Percentiles rank a stretch among this genome's conserved stretches.
Conservation (phyloP, 768 basidiomycete genomes). For the Mycena sanguinolenta region DNA sequence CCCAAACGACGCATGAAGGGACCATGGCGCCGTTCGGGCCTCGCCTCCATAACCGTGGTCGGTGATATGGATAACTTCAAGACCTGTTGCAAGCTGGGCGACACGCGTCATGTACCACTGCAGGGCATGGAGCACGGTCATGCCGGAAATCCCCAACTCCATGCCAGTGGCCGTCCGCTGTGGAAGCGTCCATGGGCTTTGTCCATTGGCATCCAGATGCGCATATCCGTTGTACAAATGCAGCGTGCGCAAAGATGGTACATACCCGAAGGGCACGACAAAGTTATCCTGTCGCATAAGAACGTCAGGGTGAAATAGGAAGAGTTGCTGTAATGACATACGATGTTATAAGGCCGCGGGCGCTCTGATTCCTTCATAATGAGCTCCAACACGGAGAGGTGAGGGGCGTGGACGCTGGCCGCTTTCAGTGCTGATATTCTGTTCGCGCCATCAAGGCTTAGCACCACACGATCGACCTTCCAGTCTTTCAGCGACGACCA, state of each 20-base stretch:
- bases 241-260: not conserved
- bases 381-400: not conserved
- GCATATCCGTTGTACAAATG: not conserved
- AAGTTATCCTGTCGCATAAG: not conserved
- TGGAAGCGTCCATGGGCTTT: not conserved
- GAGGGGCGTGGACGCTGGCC: not conserved
- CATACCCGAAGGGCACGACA: not conserved
- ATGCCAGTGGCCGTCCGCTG: not conserved
- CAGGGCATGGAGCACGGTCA: not conserved
- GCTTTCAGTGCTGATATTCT: not conserved
- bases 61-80: not conserved
- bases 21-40: not conserved
- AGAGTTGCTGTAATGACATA: not conserved
- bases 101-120: slow-evolving; percentile 1
- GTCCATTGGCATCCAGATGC: not conserved
- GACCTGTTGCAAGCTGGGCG: not conserved
- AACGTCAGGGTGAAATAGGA: not conserved
- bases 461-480: not conserved
- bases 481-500: not conserved
- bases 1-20: not conserved
- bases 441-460: not conserved
- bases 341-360: not conserved
- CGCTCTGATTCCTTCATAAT: not conserved
- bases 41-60: not conserved
- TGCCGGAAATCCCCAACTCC: not conserved